Base-by-base conservation (phyloP, 768 basidiomycete species). In the Cystoderma amianthinum region DNA sequence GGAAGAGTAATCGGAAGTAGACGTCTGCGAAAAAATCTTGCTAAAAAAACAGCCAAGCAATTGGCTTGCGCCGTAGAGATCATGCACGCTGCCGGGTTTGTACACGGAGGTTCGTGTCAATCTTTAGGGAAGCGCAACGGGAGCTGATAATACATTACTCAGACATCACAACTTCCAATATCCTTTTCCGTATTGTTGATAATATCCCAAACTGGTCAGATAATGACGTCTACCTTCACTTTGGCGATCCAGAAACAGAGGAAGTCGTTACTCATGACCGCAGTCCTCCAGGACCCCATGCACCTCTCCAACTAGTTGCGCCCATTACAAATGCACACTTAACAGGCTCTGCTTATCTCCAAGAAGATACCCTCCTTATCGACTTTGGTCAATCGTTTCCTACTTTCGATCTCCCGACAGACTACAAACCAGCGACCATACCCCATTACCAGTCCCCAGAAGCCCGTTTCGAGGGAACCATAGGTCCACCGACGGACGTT, bases 381-480 rank as follows among this genome's bases (percentile, higher is more conserved):
- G n/a, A 28, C n/a, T 28, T 7, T 28, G 25, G 25, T n/a, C 25
- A 28, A 28, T 28, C 25, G 7, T 28, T 7, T 28, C 7, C n/a
- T 28, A 28, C n/a, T n/a, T 7, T 7, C 7, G 7, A 28, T 28
- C 25, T 28, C 7, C 25, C 25, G n/a, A 28, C 7, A n/a, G 25
- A 28, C 25, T 28, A 28, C 25, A 7, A 28, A n/a, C 25, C 25
- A 7, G n/a, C 7, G 7, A 28, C 25, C 7, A n/a, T 28, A n/a
- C n/a, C n/a, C 7, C 7, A 28, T n/a, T 28, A 67, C 52, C 41
- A 38, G 37, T 52, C 67, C 0, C 69, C 64, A 17, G 66, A 70
- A 44, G 41, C 51, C 9, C 56, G 47, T n/a, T 68, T 67, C 46
- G 68, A 62, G 42, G 48, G 46, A 9, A 36, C 44, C 3, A 42